Evolutionary conservation across 2,329 filamentous ascomycete species (phyloP).

Genomic region (Pezicula neosporulosa): DNA sequence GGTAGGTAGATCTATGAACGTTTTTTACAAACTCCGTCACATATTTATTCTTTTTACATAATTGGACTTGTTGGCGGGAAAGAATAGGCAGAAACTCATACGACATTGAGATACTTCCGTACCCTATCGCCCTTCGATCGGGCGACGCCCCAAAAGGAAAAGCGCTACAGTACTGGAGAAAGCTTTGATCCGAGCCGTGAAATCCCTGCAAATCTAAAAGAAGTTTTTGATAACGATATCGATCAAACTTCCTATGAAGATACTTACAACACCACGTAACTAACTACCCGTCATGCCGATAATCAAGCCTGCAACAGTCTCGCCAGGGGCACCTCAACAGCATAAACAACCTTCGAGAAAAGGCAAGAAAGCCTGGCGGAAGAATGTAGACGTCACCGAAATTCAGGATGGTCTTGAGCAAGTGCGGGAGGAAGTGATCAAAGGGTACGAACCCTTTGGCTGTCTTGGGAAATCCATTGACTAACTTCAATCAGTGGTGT

Average conservation of each 20-base stretch:
- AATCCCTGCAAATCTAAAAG: too few species aligned
- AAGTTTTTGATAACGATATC: neutral
- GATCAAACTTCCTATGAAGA: slow-evolving; percentile 2
- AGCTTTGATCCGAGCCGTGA: too few species aligned
- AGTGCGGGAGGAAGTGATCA: slow-evolving; percentile 84
- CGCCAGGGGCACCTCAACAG: slow-evolving; percentile 67
- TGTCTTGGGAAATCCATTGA: neutral
- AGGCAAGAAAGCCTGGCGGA: slow-evolving; percentile 98
- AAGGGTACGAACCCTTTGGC: slow-evolving; percentile 57
- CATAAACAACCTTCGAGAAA: slow-evolving; percentile 89
- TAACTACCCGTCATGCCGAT: slow-evolving; percentile 24
- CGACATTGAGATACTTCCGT: too few species aligned
- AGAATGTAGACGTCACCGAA: slow-evolving; percentile 92
- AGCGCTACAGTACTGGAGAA: too few species aligned
- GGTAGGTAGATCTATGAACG: too few species aligned
- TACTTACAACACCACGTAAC: neutral
- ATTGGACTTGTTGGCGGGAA: too few species aligned
- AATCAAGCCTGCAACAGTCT: slow-evolving; percentile 33
- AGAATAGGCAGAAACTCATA: too few species aligned
- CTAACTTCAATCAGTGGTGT: slow-evolving; percentile 61
- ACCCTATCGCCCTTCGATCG: too few species aligned
- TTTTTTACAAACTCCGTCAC: too few species aligned
- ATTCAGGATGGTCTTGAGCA: slow-evolving; percentile 79
- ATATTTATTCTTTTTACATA: too few species aligned
- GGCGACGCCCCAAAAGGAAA: too few species aligned